Percentiles rank a stretch among this genome's conserved stretches.
These are phyloP conservation scores for Flaveria linearis DNA, from an alignment of 129 eudicot species.

Conservation along the genomic window DNA sequence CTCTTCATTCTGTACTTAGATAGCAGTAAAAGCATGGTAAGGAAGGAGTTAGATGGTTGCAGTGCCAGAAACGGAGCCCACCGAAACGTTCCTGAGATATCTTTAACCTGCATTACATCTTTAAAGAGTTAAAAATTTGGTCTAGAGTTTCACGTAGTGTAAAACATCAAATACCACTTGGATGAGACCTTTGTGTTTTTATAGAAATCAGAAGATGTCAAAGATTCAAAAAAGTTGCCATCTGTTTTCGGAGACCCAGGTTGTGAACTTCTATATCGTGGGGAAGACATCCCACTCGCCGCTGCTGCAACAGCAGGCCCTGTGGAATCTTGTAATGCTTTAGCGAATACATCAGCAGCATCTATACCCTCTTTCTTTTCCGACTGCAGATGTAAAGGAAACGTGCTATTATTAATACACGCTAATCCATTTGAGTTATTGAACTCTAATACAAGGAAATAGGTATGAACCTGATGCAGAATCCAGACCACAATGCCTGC, in stretches of 20 bases:
- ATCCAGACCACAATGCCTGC: conserved; percentile 97
- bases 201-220: conserved; percentile 84
- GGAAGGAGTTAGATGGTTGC: conserved; percentile 80
- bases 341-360: conserved; percentile 32
- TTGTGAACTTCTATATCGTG: conserved; percentile 62
- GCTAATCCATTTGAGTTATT: neutral
- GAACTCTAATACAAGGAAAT: neutral
- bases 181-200: conserved; percentile 69
- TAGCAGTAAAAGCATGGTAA: conserved; percentile 84
- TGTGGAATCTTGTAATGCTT: conserved; percentile 39
- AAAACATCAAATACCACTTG: neutral
- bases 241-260: conserved; percentile 72
- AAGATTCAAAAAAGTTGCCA: conserved; percentile 76
- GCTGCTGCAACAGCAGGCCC: conserved; percentile 74
- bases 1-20: conserved; percentile 95
- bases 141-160: neutral
- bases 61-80: conserved; percentile 96
- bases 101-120: conserved; percentile 57
- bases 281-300: conserved; percentile 72
- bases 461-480: conserved; percentile 69
- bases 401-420: neutral
- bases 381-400: conserved; percentile 46
- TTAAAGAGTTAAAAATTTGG: neutral
- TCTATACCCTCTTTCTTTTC: conserved; percentile 57
- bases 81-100: conserved; percentile 92